phyloP scores from a whole-genome alignment of 1,284 basidiomycete genomes.

The Kwoniella shivajii region DNA sequence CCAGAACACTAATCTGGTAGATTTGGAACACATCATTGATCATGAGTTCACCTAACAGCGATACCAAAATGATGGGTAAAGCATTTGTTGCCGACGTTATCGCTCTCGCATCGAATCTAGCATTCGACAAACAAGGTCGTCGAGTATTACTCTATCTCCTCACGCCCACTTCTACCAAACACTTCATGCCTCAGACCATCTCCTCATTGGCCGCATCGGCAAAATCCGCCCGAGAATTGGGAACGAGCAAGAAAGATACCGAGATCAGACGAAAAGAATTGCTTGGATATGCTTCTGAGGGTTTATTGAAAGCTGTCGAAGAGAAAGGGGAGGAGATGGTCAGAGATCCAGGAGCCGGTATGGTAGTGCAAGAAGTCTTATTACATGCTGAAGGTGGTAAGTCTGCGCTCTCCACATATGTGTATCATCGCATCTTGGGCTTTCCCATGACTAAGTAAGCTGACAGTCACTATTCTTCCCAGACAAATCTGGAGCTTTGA shows the following conservation, averaged over 20 bases:
- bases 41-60: too few relatives aligned
- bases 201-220: conserved; percentile 66
- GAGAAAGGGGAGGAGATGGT: conserved; percentile 63
- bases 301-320: conserved; percentile 67
- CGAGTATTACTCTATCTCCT: conserved; percentile 78
- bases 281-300: conserved; percentile 67
- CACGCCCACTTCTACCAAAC: conserved; percentile 71
- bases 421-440: not conserved
- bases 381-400: conserved; percentile 76
- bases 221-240: conserved; percentile 55
- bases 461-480: not conserved
- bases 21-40: too few relatives aligned
- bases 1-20: not conserved
- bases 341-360: conserved; percentile 72
- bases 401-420: conserved; percentile 47
- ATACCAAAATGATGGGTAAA: conserved; percentile 82
- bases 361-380: conserved; percentile 77
- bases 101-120: conserved; percentile 60
- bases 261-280: conserved; percentile 67
- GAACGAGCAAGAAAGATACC: conserved; percentile 77
- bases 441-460: not conserved
- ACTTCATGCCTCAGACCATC: conserved; percentile 80
- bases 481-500: conserved; percentile 71
- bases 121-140: conserved; percentile 60
- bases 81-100: conserved; percentile 63